A percentile compares a stretch with the other conserved stretches of the same genome.
Conservation (phyloP, 73 alveolate species). For the Paramecium caudatum region DNA sequence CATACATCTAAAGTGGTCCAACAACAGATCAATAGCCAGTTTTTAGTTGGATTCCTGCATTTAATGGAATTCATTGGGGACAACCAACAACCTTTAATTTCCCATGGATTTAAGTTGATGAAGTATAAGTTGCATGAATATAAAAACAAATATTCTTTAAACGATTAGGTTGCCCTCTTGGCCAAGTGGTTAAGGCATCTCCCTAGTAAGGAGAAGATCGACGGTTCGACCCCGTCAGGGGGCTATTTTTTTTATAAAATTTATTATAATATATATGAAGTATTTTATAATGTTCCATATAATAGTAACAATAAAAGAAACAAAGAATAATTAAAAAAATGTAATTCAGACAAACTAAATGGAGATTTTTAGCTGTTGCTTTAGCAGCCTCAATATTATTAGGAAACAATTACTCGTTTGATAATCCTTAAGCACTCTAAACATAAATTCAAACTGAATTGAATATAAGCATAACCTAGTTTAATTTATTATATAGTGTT, state of each 20-base stretch:
- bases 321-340: too few relatives aligned
- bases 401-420: slow-evolving; percentile 67
- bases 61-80: slow-evolving; percentile 79
- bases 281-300: too few relatives aligned
- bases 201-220: slow-evolving; percentile 99
- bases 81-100: slow-evolving; percentile 77
- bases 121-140: background rate
- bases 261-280: too few relatives aligned
- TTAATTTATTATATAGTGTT: slow-evolving; percentile 45
- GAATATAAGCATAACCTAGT: background rate
- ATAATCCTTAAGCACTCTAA: slow-evolving; percentile 62
- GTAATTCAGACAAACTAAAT: slow-evolving; percentile 31
- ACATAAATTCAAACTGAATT: slow-evolving; percentile 46
- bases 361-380: slow-evolving; percentile 69
- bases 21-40: slow-evolving; percentile 77
- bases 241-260: slow-evolving; percentile 94
- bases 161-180: slow-evolving; percentile 88
- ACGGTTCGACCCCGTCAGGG: slow-evolving; percentile 98
- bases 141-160: background rate
- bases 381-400: slow-evolving; percentile 54
- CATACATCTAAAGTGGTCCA: slow-evolving; percentile 81
- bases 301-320: too few relatives aligned
- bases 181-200: slow-evolving; percentile 99
- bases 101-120: slow-evolving; percentile 74
- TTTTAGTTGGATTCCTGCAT: slow-evolving; percentile 65